Conservation (phyloP, 768 basidiomycete genomes). For the Sarcomyxa edulis region DNA sequence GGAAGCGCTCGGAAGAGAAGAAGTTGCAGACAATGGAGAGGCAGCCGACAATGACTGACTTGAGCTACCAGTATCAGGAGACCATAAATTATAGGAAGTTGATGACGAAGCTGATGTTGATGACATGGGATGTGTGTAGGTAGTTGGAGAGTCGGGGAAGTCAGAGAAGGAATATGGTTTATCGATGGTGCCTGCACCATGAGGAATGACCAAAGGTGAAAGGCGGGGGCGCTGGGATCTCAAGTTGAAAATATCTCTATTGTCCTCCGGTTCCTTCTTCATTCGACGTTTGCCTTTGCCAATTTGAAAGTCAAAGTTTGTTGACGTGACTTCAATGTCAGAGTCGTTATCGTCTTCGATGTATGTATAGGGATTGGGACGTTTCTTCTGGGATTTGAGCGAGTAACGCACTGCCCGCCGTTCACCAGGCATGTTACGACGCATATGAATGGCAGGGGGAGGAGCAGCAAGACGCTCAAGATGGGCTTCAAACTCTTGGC, state of each 20-base stretch:
- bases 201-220: conserved; percentile 1
- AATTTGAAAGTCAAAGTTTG: too few species aligned
- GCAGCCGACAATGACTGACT: too few species aligned
- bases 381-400: neutral
- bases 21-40: too few species aligned
- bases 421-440: neutral
- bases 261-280: neutral
- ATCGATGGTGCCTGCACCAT: too few species aligned
- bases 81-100: too few species aligned
- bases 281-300: too few species aligned
- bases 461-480: neutral
- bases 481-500: neutral
- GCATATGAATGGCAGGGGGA: neutral
- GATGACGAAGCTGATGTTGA: conserved; percentile 37
- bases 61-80: too few species aligned
- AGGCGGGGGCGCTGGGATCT: neutral
- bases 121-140: conserved; percentile 41
- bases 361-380: neutral
- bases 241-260: neutral
- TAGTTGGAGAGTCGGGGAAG: conserved; percentile 34
- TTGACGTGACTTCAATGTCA: neutral
- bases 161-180: conserved; percentile 62
- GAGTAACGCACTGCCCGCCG: neutral
- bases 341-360: neutral
- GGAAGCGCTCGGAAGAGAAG: too few species aligned